Percentiles rank a stretch among this genome's conserved stretches.
phyloP scores from a whole-genome alignment of 73 alveolate genomes.

The Paramecium caudatum region DNA sequence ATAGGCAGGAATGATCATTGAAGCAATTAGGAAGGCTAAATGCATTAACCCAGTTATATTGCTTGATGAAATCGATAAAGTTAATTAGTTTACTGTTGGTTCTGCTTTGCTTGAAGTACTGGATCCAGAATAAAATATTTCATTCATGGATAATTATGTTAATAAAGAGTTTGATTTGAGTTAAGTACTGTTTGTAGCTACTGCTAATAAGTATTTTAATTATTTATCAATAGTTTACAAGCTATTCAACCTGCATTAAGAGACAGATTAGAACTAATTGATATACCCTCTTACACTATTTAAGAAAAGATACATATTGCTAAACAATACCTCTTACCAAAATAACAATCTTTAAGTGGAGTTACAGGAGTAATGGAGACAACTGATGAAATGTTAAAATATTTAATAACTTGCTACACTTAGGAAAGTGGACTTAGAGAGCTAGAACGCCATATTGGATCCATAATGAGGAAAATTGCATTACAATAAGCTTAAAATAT shows the following conservation, averaged over 20 bases:
- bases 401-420: constrained; percentile 81
- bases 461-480: constrained; percentile 88
- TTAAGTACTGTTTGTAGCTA: constrained; percentile 88
- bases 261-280: constrained; percentile 96
- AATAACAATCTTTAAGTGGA: constrained; percentile 89
- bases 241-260: constrained; percentile 90
- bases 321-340: constrained; percentile 89
- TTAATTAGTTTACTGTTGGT: constrained; percentile 92
- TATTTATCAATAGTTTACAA: constrained; percentile 70
- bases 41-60: constrained; percentile 95
- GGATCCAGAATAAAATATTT: constrained; percentile 94
- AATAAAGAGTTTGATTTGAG: constrained; percentile 91
- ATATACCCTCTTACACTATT: constrained; percentile 88
- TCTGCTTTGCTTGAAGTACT: constrained; percentile 96
- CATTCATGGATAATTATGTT: constrained; percentile 91
- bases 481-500: constrained; percentile 76
- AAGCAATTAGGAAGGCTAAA: constrained; percentile 87
- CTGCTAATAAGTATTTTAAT: constrained; percentile 81
- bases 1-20: constrained; percentile 94
- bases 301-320: constrained; percentile 93
- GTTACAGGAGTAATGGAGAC: constrained; percentile 72
- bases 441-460: constrained; percentile 87
- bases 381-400: constrained; percentile 74
- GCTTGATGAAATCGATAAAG: constrained; percentile 97
- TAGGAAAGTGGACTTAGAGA: constrained; percentile 92